Evolutionary conservation across 768 basidiomycete species (phyloP).

Genomic region (Boletus pseudopeckii): DNA sequence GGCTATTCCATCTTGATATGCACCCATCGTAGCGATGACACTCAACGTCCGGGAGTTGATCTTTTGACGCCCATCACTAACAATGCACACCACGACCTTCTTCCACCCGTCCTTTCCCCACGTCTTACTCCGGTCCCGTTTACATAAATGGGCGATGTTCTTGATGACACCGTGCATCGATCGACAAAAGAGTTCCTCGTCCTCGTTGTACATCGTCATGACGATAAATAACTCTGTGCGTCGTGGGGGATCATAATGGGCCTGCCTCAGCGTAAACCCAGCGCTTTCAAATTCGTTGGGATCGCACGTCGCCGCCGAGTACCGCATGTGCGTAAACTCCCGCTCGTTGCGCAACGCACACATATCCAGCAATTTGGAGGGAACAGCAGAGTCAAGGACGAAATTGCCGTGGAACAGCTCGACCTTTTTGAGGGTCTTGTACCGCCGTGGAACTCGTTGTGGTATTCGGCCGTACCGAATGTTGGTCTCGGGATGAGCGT

Average conservation of each 20-base stretch:
- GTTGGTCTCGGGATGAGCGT: conserved; percentile 45
- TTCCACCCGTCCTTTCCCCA: conserved; percentile 99
- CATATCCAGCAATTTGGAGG: conserved; percentile 85
- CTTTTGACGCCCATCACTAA: conserved; percentile 82
- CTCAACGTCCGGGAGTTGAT: conserved; percentile 81
- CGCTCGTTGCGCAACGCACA: conserved; percentile 74
- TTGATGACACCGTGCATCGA: conserved; percentile 97
- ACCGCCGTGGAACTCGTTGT: conserved; percentile 80
- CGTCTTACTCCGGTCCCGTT: conserved; percentile 81
- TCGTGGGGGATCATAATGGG: conserved; percentile 87
- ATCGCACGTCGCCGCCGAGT: conserved; percentile 93
- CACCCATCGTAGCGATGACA: conserved; percentile 90
- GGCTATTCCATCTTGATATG: conserved; percentile 91
- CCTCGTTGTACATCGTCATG: conserved; percentile 98
- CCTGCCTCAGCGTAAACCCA: conserved; percentile 85
- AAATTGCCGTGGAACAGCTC: conserved; percentile 94
- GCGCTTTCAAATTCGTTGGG: conserved; percentile 85
- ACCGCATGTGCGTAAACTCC: conserved; percentile 95
- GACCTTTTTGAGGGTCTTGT: conserved; percentile 93
- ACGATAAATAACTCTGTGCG: conserved; percentile 95
- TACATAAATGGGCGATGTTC: conserved; percentile 87
- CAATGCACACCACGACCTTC: conserved; percentile 93
- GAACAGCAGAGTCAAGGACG: conserved; percentile 86
- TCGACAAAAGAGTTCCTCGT: conserved; percentile 84
- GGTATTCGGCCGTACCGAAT: conserved; percentile 90